These are phyloP conservation scores for Spathaspora girioi DNA, from an alignment of 805 yeast genomes.

Conservation along the genomic window DNA sequence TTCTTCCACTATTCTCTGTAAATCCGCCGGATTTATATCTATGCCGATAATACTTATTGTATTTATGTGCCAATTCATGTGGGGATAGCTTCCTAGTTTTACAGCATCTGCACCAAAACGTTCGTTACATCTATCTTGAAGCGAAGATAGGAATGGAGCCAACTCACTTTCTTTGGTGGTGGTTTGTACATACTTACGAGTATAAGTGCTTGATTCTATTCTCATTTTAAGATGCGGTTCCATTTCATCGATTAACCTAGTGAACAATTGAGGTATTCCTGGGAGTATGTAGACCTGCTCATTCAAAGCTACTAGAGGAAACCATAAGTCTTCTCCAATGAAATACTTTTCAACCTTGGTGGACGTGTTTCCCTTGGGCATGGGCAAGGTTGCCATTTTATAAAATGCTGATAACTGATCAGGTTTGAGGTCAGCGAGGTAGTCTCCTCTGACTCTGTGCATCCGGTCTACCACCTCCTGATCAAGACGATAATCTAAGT, in stretches of 20 bases:
- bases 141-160: conserved; percentile 55
- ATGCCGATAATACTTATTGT: conserved; percentile 74
- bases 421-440: conserved; percentile 24
- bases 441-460: conserved; percentile 44
- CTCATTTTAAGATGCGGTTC: conserved; percentile 31
- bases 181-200: conserved; percentile 62
- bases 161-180: conserved; percentile 57
- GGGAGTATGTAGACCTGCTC: conserved; percentile 70
- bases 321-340: conserved; percentile 62
- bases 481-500: conserved; percentile 49
- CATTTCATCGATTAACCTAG: conserved; percentile 45
- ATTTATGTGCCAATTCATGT: conserved; percentile 55
- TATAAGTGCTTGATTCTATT: conserved; percentile 12
- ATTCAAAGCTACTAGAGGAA: conserved; percentile 73
- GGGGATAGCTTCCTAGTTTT: conserved; percentile 86
- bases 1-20: conserved; percentile 45
- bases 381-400: conserved; percentile 79
- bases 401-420: conserved; percentile 59
- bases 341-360: conserved; percentile 39
- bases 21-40: conserved; percentile 19
- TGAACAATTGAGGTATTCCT: conserved; percentile 78
- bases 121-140: conserved; percentile 43
- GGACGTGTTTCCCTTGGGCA: conserved; percentile 3
- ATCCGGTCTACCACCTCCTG: conserved; percentile 56
- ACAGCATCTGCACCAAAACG: conserved; percentile 33